A percentile compares a stretch with the other conserved stretches of the same genome.
Evolutionary conservation across 1,139 yeast genomes (phyloP).

Genomic region (Yamadazyma jaroonii): DNA sequence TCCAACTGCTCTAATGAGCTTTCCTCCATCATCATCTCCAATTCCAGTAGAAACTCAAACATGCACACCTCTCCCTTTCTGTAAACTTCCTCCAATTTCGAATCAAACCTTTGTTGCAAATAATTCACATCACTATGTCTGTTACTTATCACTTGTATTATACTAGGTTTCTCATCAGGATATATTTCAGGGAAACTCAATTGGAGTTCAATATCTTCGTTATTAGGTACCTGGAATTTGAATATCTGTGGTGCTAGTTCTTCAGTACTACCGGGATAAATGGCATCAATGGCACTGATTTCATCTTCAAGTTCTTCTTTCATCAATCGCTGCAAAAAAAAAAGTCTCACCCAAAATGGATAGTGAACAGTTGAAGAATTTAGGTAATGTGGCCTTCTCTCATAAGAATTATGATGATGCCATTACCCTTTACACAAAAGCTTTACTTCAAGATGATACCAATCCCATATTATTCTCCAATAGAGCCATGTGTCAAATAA

Average conservation of each 20-base stretch:
- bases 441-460: constrained; percentile 52
- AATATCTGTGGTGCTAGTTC: constrained; percentile 38
- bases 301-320: constrained; percentile 71
- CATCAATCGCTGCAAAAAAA: constrained; percentile 1
- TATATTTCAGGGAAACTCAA: constrained; percentile 68
- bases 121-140: constrained; percentile 43
- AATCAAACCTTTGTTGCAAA: constrained; percentile 42
- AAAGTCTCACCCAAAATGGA: constrained; percentile 9
- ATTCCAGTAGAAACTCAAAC: constrained; percentile 71
- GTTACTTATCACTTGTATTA: constrained; percentile 47
- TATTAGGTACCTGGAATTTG: constrained; percentile 61
- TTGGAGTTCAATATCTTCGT: constrained; percentile 55
- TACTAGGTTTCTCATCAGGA: constrained; percentile 62
- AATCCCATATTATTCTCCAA: constrained; percentile 74
- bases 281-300: constrained; percentile 79
- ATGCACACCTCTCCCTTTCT: constrained; percentile 67
- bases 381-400: constrained; percentile 70
- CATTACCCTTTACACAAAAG: constrained; percentile 59
- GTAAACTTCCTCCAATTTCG: constrained; percentile 49
- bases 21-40: constrained; percentile 48
- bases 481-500: constrained; percentile 70
- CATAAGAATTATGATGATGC: constrained; percentile 55
- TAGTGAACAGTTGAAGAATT: constrained; percentile 29
- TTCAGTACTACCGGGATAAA: constrained; percentile 62
- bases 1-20: no score